These are phyloP conservation scores for Pinus taeda DNA, from an alignment of 75 land plant genomes.

Conservation along the genomic window DNA sequence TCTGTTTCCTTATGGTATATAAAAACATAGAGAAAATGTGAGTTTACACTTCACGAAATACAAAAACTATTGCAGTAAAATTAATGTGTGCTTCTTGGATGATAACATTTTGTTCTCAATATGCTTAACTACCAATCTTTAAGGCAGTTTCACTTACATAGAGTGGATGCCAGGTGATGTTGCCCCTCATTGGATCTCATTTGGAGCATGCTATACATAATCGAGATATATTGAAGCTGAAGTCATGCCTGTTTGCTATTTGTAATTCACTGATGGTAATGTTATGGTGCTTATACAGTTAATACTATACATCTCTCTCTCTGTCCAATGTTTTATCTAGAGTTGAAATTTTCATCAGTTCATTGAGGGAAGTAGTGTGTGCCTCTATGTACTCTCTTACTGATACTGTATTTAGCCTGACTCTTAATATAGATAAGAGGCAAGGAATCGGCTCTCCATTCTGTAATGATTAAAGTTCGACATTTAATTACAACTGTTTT, in stretches of 20 bases:
- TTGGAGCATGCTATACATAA: constrained; percentile 34
- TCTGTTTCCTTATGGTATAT: no score
- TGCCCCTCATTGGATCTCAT: constrained; percentile 30
- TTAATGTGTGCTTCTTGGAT: background rate
- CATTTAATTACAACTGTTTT: constrained; percentile 34
- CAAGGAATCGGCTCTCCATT: constrained; percentile 32
- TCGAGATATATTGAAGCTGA: constrained; percentile 45
- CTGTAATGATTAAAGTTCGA: constrained; percentile 35
- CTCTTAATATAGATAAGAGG: constrained; percentile 46
- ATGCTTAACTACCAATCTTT: background rate
- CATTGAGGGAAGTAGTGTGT: background rate
- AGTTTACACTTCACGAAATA: background rate
- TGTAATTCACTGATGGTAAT: constrained; percentile 68
- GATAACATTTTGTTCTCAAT: background rate
- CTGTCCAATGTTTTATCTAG: background rate
- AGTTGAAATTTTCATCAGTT: background rate
- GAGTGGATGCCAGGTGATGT: constrained; percentile 27
- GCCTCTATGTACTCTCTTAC: background rate
- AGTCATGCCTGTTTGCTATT: constrained; percentile 59
- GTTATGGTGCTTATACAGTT: background rate
- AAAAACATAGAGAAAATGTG: no score
- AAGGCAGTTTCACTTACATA: background rate
- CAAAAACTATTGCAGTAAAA: background rate
- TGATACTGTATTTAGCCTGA: background rate
- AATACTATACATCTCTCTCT: background rate